Conservation (phyloP, 2,329 filamentous ascomycete genomes). For the Penicillium sclerotiorum region DNA sequence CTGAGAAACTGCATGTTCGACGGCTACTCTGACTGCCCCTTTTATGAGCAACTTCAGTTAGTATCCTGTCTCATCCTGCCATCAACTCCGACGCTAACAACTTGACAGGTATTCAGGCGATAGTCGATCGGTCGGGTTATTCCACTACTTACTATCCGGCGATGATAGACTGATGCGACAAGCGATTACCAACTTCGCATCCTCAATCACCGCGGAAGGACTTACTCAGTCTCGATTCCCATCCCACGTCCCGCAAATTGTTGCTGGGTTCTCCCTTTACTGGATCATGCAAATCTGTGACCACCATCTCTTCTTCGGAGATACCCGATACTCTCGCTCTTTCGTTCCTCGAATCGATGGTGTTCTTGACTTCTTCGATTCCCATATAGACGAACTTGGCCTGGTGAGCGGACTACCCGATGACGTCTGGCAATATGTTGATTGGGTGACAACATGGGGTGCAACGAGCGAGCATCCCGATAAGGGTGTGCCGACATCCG, state of each 20-base stretch:
- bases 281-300: conserved; percentile 37
- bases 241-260: conserved; percentile 33
- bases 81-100: conserved; percentile 1
- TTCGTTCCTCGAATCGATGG: conserved; percentile 30
- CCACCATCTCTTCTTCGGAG: conserved; percentile 36
- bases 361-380: conserved; percentile 27
- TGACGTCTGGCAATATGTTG: conserved; percentile 38
- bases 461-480: conserved; percentile 34
- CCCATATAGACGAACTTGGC: conserved; percentile 20
- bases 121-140: conserved; percentile 29
- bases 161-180: conserved; percentile 38
- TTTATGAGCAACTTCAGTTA: conserved; percentile 42
- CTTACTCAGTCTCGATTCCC: conserved; percentile 36
- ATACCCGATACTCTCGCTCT: conserved; percentile 22
- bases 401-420: conserved; percentile 27
- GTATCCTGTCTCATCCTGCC: background rate
- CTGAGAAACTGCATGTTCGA: conserved; percentile 42
- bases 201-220: conserved; percentile 29
- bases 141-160: conserved; percentile 37
- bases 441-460: conserved; percentile 39
- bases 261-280: conserved; percentile 36
- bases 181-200: conserved; percentile 36
- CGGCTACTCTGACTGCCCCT: conserved; percentile 39
- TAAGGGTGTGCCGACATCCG: conserved; percentile 45
- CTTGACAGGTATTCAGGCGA: conserved; percentile 28